phyloP scores from a whole-genome alignment of 352 stramenopile genomes.

The Phytopythium oedochilum region DNA sequence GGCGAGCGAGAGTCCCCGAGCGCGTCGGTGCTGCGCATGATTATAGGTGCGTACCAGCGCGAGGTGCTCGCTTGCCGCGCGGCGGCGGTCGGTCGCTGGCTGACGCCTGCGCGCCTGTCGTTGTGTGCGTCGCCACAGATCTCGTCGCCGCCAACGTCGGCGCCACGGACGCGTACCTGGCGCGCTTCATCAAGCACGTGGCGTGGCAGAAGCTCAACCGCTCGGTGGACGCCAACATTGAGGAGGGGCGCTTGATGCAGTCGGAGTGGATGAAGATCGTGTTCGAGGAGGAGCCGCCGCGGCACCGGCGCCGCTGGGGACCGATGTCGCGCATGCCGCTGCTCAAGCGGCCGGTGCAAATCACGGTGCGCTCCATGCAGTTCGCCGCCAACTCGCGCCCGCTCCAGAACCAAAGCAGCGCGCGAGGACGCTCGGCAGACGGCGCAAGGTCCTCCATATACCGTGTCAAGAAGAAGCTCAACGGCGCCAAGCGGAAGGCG shows the following conservation, averaged over 20 bases:
- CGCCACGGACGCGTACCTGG: conserved; percentile 14
- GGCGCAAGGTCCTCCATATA: neutral
- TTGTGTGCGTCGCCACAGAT: conserved; percentile 20
- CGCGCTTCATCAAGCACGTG: conserved; percentile 39
- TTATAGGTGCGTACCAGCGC: conserved; percentile 39
- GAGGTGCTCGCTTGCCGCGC: too few species aligned
- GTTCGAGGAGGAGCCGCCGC: conserved; percentile 36
- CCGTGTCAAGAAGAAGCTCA: neutral
- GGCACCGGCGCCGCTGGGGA: conserved; percentile 24
- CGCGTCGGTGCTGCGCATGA: conserved; percentile 37
- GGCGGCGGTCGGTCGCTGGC: neutral
- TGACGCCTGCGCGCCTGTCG: neutral
- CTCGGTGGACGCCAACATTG: conserved; percentile 26
- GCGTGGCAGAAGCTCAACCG: conserved; percentile 50
- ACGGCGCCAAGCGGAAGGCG: neutral
- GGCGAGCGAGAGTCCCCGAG: conserved; percentile 43
- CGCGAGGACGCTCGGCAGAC: conserved; percentile 1
- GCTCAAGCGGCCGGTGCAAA: conserved; percentile 47
- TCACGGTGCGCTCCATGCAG: conserved; percentile 51
- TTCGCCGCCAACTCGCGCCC: conserved; percentile 25
- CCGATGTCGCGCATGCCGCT: conserved; percentile 37
- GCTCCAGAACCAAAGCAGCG: conserved; percentile 10
- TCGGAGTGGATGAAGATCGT: conserved; percentile 84
- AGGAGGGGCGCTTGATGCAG: conserved; percentile 31
- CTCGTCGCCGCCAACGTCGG: conserved; percentile 44